Conservation (phyloP, 1,139 yeast genomes). For the Eremothecium cymbalariae region DNA sequence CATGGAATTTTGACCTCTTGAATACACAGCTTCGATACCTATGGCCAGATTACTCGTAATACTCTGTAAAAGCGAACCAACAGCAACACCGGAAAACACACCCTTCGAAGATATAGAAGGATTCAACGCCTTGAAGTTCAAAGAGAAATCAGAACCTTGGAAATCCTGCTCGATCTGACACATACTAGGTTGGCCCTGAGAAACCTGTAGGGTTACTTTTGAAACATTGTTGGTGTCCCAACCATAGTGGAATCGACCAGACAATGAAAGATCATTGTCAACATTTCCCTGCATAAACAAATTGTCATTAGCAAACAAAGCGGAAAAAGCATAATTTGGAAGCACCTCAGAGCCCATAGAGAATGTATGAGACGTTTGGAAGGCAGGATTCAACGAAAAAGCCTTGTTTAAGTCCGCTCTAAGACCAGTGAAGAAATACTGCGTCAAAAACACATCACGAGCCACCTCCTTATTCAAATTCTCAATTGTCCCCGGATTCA, state of each 20-base stretch:
- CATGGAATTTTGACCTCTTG: conserved; percentile 60
- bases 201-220: conserved; percentile 82
- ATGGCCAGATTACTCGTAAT: conserved; percentile 74
- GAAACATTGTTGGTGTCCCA: conserved; percentile 78
- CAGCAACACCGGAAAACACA: conserved; percentile 79
- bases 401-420: conserved; percentile 96
- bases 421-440: conserved; percentile 89
- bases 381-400: conserved; percentile 83
- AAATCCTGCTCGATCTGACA: conserved; percentile 94
- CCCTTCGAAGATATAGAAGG: conserved; percentile 72
- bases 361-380: conserved; percentile 95
- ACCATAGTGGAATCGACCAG: conserved; percentile 87
- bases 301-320: conserved; percentile 81
- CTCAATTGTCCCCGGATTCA: conserved; percentile 93
- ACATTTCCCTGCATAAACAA: conserved; percentile 84
- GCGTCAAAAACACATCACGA: conserved; percentile 84
- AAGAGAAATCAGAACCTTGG: conserved; percentile 79
- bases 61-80: conserved; percentile 84
- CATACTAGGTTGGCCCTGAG: conserved; percentile 88
- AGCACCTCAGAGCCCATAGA: conserved; percentile 78
- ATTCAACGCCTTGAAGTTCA: conserved; percentile 85
- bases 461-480: conserved; percentile 88
- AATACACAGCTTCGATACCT: conserved; percentile 90
- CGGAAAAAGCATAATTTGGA: conserved; percentile 89
- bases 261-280: conserved; percentile 76